Base-by-base conservation (phyloP, 139 green algal genomes). In the Chlorella sp. region DNA sequence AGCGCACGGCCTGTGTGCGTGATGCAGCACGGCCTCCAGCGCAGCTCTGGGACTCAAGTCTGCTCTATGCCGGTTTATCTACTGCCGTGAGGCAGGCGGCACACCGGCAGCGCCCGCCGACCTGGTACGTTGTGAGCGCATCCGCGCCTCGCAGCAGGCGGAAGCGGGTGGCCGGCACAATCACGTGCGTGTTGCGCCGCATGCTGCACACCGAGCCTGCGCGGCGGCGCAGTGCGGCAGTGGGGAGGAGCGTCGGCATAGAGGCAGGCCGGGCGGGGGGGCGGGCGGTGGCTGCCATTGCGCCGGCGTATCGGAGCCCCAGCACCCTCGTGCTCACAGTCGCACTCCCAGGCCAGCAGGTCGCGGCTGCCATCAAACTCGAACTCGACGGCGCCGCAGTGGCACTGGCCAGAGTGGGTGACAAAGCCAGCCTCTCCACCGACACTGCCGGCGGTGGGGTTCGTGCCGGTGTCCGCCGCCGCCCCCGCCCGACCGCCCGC, bases 151-250 rank as follows among this genome's bases (percentile, higher is more conserved):
- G 23, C 8, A 81, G 38, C n/a, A 89, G 74, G 25, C 50, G 50
- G 51, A 91, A 89, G 4, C 25, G 11, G 1, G 29, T 8, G 3
- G 42, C 74, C 1, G 84, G 84, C 43, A 88, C 79, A 27, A 91
- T 83, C 1, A 73, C 71, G 73, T 89, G 84, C 5, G 71, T 81
- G 79, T 88, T 89, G 55, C 79, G 71, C 67, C 86, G 87, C 77
- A 89, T 87, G 2, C 43, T 19, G 38, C 87, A 91, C 36, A 89
- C 86, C 33, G 73, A 84, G 73, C 85, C 81, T 86, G 81, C 76
- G 40, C 1, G 21, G 53, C 11, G 7, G 23, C 7, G 23, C n/a
- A n/a, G n/a, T n/a, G n/a, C n/a, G 33, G 46, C 56, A 63, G 33
- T 63, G 11, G 33, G 21, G 33, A n/a, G 23, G 9, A 63, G 27